Base-by-base conservation (phyloP, 2,329 filamentous ascomycete genomes). In the Didymellaceae sp. region DNA sequence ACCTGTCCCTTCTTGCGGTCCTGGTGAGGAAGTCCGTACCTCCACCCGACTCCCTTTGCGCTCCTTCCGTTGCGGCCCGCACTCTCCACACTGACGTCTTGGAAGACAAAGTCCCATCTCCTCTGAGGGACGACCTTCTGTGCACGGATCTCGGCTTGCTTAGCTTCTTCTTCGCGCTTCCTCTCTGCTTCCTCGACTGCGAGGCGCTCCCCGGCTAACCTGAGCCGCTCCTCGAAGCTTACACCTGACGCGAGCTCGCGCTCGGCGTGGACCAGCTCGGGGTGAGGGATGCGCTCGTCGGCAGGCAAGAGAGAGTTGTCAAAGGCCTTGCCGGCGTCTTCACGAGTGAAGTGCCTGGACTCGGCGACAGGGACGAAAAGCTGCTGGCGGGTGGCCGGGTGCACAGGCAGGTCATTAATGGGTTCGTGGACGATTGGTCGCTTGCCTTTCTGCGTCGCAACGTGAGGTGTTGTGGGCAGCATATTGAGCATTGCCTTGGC, bases 401-500 rank as follows among this genome's bases (percentile, higher is more conserved):
- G 82, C 67, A 86, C 70, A 16, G 81, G 81, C 25, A 87, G 78
- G 62, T 87, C 85, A 63, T 87, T 87, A 66, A 87, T 85, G 18
- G 80, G 75, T 70, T 87, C 85, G 65, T 87, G 84, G 7, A 70
- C 66, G 1, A 65, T 57, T 21, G 75, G 75, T 6, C 73, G 72
- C 42, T 74, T 72, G 47, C 57, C 55, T 17, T 62, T 65, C 43
- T 70, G 66, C 10, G 49, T 46, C 7, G 66, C 62, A 24, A 72
- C 65, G 53, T 80, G 75, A 4, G 76, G 75, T n/a, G 85, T 89
- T 45, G 59, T 66, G 2, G 91, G 91, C 5, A 97, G 78, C 91
- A 97, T 96, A 25, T 78, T 75, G 62, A 90, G 79, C 18, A 97
- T 80, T 9, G 91, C 89, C 49, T 82, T 82, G 18, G 87, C 81